phyloP scores from a whole-genome alignment of 2,329 filamentous ascomycete genomes.

The Penicillium freii region DNA sequence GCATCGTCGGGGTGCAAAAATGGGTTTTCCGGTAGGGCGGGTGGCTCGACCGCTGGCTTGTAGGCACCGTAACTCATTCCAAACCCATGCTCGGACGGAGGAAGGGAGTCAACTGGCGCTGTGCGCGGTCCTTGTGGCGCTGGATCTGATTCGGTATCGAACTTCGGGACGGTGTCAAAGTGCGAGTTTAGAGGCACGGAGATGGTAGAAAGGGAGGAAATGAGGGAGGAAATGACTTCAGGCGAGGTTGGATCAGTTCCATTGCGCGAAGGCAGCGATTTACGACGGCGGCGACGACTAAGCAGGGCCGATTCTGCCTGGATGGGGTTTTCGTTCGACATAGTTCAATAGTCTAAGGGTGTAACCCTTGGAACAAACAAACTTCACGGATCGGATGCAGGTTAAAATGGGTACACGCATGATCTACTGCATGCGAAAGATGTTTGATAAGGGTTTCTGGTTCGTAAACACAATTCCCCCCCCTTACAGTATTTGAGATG shows the following conservation, averaged over 20 bases:
- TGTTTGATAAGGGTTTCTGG: slow-evolving; percentile 10
- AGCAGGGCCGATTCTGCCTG: slow-evolving; percentile 30
- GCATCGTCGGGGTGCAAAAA: slow-evolving; percentile 56
- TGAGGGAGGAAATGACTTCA: slow-evolving; percentile 58
- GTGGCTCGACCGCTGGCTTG: slow-evolving; percentile 46
- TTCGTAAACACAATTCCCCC: not conserved
- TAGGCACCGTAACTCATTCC: slow-evolving; percentile 73
- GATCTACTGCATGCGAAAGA: slow-evolving; percentile 23
- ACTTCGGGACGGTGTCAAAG: slow-evolving; percentile 59
- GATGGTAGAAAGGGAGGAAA: slow-evolving; percentile 60
- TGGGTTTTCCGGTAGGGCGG: slow-evolving; percentile 49
- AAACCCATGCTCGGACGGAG: slow-evolving; percentile 50
- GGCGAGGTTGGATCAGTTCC: slow-evolving; percentile 45
- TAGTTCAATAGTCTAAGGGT: slow-evolving; percentile 28
- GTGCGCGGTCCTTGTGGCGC: slow-evolving; percentile 27
- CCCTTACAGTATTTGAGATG: slow-evolving; percentile 17
- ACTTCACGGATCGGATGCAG: slow-evolving; percentile 24
- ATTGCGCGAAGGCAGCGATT: slow-evolving; percentile 37
- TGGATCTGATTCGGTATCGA: slow-evolving; percentile 38
- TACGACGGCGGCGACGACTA: slow-evolving; percentile 46
- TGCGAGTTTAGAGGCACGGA: slow-evolving; percentile 65
- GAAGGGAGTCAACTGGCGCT: slow-evolving; percentile 24
- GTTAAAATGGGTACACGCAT: slow-evolving; percentile 27
- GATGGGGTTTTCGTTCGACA: slow-evolving; percentile 28
- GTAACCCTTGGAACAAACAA: slow-evolving; percentile 4